Base-by-base conservation (phyloP, 495 filamentous ascomycete species). In the Clavariopsis aquatica region DNA sequence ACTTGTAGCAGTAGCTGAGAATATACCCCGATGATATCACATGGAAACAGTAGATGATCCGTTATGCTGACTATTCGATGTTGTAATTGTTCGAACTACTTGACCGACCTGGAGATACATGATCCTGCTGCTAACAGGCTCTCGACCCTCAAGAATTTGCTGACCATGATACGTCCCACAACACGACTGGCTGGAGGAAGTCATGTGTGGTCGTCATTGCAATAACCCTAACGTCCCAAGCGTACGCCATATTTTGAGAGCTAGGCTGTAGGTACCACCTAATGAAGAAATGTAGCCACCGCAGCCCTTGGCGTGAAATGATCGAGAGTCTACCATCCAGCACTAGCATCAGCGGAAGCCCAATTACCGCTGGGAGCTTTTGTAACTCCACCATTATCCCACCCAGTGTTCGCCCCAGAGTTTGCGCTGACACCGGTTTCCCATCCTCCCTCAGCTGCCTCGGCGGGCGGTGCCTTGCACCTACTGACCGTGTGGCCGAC, bases 401-500 rank as follows among this genome's bases (percentile, higher is more conserved):
- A 65, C 28, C 22, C 53, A 13, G 47, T 47, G 10, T 47, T 20
- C 13, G 62, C 49, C 17, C 31, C 34, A 20, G 38, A 20, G 36
- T 15, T 34, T 13, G 28, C 57, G 36, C n/a, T 41, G 2, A 20
- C 57, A 1, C 24, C 57, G 27, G 6, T 31, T 10, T 51, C 57
- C 57, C 23, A 59, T 15, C 47, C 22, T 38, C 43, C 49, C 20
- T 56, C 61, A 24, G 20, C 29, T 36, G 57, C 56, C n/a, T 66
- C 59, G 17, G 29, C 52, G 19, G 26, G n/a, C 1, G 52, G 55
- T 17, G 54, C 54, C 24, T 53, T 52, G 65, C 70, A 72, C 26
- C 64, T 57, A 46, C 22, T 45, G 38, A 46, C 23, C 2, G 57
- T 63, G 52, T 72, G 70, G 7, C 70, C 70, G 38, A 61, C 45